Conservation (phyloP, 257 asterid species). For the Ilex aquifolium region DNA sequence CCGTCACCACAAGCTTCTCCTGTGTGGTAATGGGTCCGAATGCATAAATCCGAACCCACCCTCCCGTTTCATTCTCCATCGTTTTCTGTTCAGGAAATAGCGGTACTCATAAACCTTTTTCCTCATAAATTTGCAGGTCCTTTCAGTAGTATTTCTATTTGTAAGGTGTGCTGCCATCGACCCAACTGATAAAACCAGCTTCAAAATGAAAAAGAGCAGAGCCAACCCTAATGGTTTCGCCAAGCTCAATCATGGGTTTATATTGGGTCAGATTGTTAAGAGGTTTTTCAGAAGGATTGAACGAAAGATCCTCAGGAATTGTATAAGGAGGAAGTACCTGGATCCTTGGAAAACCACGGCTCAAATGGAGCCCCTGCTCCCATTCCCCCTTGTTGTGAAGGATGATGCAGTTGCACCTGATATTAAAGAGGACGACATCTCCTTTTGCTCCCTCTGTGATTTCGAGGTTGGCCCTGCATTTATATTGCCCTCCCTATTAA, state of each 20-base stretch:
- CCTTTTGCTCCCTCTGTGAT: constrained; percentile 85
- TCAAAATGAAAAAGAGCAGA: constrained; percentile 48
- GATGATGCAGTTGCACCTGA: constrained; percentile 56
- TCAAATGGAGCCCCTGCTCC: constrained; percentile 63
- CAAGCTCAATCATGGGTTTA: constrained; percentile 33
- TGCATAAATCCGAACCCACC: too few species aligned
- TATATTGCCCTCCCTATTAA: too few species aligned
- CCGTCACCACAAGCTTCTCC: constrained; percentile 52
- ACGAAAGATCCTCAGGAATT: constrained; percentile 62
- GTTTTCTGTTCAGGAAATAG: too few species aligned
- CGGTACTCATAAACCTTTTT: too few species aligned
- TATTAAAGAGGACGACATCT: constrained; percentile 55
- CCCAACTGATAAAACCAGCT: constrained; percentile 76
- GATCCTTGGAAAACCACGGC: constrained; percentile 51
- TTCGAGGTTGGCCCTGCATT: constrained; percentile 48
- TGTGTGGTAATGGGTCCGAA: constrained; percentile 38
- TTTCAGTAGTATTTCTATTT: constrained; percentile 64
- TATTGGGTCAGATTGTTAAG: constrained; percentile 40
- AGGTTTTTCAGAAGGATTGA: constrained; percentile 69
- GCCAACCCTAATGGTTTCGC: constrained; percentile 19
- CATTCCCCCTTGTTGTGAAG: constrained; percentile 57
- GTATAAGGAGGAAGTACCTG: constrained; percentile 77
- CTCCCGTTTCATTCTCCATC: neutral
- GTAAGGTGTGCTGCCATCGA: constrained; percentile 71
- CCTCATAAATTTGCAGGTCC: constrained; percentile 33